Base-by-base conservation (phyloP, 1,284 basidiomycete species). In the Mycosarcoma mackinlayi region DNA sequence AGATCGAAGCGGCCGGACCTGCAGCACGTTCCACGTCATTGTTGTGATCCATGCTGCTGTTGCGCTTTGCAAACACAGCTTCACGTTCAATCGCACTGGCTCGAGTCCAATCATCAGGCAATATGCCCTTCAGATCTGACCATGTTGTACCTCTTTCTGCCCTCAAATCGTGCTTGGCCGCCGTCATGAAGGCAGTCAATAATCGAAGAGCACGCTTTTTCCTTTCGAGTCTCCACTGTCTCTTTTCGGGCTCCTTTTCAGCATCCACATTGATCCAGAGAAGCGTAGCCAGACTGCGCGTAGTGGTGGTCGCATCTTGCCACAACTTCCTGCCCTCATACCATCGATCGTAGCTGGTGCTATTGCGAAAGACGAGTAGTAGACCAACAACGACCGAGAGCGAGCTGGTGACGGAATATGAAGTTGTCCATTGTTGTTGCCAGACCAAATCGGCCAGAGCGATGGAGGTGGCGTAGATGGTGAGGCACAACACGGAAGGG, bases 321-420 rank as follows among this genome's bases (percentile, higher is more conserved):
- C 93, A 94, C 52, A 90, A 88, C 83, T 92, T 94, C 64, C 92
- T 87, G 38, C 92, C 93, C 84, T 94, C 90, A 86, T 89, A 91
- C 78, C 88, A 91, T 38, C 90, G 88, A 75, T 92, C 75, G 57
- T 84, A 83, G 11, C 82, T 83, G 0, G 83, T 83, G 19, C 83
- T 76, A 59, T 84, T 84, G 11, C 84, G 74, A 40, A 67, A 75
- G 31, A 61, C 75, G 48, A 79, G 74, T 16, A 85, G 74, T 9
- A 71, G 51, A 83, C 91, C 85, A 65, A 94, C 93, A 66, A 95
- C 93, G 14, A 96, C 91, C 7, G 91, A 92, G 23, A 95, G 86
- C 42, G 95, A 84, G 1, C 92, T 93, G 5, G 93, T 88, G 70
- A 93, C 88, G 6, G 89, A 88, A 80, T 90, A 91, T 8, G 89